These are phyloP conservation scores for Fusarium phyllophilum DNA, from an alignment of 2,329 filamentous ascomycete species.

Conservation along the genomic window DNA sequence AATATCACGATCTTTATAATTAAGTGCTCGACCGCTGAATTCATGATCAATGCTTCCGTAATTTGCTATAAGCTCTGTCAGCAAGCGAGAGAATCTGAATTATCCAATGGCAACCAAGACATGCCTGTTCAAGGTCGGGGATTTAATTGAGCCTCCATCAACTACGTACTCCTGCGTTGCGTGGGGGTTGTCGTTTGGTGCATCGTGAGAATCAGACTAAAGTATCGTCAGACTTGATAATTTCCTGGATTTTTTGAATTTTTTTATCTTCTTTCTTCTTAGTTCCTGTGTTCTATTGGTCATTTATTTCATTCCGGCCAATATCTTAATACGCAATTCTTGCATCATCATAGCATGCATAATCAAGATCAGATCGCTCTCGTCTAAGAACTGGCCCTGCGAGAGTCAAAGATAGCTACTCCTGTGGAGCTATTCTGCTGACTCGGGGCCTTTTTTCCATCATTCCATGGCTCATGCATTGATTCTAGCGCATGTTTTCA, in stretches of 20 bases:
- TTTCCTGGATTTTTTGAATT: background rate
- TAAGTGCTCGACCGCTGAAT: background rate
- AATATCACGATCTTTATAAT: constrained; percentile 6
- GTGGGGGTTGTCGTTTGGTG: background rate
- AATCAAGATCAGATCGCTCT: background rate
- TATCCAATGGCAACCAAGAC: background rate
- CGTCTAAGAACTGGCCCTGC: background rate
- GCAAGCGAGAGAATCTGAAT: background rate
- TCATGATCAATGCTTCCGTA: background rate
- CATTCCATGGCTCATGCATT: background rate
- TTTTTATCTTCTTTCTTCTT: background rate
- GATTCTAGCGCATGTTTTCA: background rate
- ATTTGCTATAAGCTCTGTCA: background rate
- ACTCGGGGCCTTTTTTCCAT: background rate
- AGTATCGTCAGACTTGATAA: background rate
- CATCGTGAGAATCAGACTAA: background rate
- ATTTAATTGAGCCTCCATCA: background rate
- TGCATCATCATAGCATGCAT: constrained; percentile 1
- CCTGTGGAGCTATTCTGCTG: background rate
- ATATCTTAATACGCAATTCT: background rate
- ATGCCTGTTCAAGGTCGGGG: background rate
- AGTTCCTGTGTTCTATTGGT: background rate
- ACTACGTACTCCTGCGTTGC: background rate
- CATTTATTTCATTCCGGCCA: background rate
- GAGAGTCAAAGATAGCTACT: constrained; percentile 9